Base-by-base conservation (phyloP, 306 rosid genomes). In the Vigna mungo region DNA sequence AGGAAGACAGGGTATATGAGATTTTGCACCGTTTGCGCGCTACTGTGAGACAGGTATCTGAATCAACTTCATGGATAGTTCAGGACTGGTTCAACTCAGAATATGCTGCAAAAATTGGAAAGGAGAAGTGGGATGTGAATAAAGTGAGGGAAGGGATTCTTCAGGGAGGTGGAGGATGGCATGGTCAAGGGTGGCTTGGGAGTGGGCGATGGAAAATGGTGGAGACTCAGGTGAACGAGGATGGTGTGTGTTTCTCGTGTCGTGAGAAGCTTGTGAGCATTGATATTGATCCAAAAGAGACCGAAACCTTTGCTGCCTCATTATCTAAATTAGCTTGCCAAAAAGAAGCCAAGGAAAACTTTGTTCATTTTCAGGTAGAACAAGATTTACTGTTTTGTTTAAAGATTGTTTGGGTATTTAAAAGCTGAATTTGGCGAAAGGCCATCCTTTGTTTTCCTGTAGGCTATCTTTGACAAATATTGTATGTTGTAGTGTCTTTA, bases 81-180 rank as follows among this genome's bases (percentile, higher is more conserved):
- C 93, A 89, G 81, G 88, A 78, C 41, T 95, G 98, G 97, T 92
- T 92, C 62, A 82, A 74, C 47, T 86, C 93, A 4, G 88, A 86
- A 11, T 78, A 64, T 82, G 99, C 94, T 0, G 65, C 55, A 0
- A 80, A 58, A 72, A 73, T 81, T 51, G 96, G 98, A 81, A 66
- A 49, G 76, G 82, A 84, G 78, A 25, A n/a, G 16, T 88, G 97
- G 99, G 92, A 92, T 83, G 86, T 44, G 72, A 62, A 59, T 7
- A 83, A 80, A 66, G 85, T 92, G 73, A 85, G 51, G 74, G 84
- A 91, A 76, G 96, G 92, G 72, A 52, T 87, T 71, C 75, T 17
- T 60, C 80, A 44, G 58, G 93, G 94, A 64, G 99, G 98, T 79
- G 99, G 98, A 69, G 99, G 99, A 61, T 96, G 99, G 98, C 99